Conservation (phyloP, 2,329 filamentous ascomycete species). For the Epichloe gansuensis region DNA sequence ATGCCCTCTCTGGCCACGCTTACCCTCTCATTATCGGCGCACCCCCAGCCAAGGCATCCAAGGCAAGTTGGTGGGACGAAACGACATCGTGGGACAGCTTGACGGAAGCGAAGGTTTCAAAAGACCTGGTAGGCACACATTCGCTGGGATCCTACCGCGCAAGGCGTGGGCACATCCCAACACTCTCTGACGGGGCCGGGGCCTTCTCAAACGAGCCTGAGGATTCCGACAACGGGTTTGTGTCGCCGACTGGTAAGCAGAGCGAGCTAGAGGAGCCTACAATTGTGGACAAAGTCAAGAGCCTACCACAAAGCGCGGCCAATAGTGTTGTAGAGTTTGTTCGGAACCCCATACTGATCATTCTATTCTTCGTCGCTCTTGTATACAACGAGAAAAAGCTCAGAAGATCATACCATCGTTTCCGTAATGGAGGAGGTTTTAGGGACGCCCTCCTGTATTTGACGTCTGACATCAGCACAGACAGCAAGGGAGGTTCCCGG, state of each 20-base stretch:
- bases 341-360: slow-evolving; percentile 39
- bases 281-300: slow-evolving; percentile 37
- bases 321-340: slow-evolving; percentile 42
- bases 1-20: slow-evolving; percentile 72
- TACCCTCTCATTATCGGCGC: slow-evolving; percentile 77
- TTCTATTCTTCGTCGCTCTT: slow-evolving; percentile 29
- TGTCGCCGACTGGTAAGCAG: slow-evolving; percentile 15
- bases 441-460: slow-evolving; percentile 13
- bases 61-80: slow-evolving; percentile 34
- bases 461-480: slow-evolving; percentile 1
- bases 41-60: slow-evolving; percentile 32
- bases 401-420: slow-evolving; percentile 25
- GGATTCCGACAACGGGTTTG: slow-evolving; percentile 22
- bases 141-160: slow-evolving; percentile 29
- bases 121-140: slow-evolving; percentile 60
- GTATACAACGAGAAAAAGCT: slow-evolving; percentile 34
- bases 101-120: slow-evolving; percentile 36
- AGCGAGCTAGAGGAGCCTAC: slow-evolving; percentile 24
- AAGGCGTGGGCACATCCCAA: slow-evolving; percentile 23
- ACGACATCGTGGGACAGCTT: slow-evolving; percentile 26
- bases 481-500: background rate
- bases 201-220: slow-evolving; percentile 14
- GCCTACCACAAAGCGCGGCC: slow-evolving; percentile 35
- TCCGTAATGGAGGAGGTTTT: slow-evolving; percentile 18
- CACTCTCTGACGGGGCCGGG: slow-evolving; percentile 22